phyloP scores from a whole-genome alignment of 1,139 yeast genomes.

The Ogataea hybrid region DNA sequence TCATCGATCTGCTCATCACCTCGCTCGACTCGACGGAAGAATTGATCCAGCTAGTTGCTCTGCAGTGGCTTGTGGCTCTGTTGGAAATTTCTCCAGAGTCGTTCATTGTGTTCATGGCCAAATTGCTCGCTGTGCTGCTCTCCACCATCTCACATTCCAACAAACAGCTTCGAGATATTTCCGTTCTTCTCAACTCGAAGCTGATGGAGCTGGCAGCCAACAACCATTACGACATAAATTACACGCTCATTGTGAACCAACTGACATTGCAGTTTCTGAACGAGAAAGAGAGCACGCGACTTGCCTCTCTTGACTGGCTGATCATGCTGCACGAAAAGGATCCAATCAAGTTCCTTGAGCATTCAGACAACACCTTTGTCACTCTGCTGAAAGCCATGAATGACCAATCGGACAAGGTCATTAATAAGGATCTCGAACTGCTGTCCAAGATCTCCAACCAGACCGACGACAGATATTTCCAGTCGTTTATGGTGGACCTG shows the following conservation, averaged over 20 bases:
- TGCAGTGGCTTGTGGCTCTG: slow-evolving; percentile 80
- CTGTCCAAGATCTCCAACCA: slow-evolving; percentile 77
- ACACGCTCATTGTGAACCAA: slow-evolving; percentile 57
- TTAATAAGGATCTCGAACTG: slow-evolving; percentile 71
- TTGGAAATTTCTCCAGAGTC: slow-evolving; percentile 75
- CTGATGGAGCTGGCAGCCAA: slow-evolving; percentile 43
- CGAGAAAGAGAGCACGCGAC: slow-evolving; percentile 76
- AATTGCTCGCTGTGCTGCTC: slow-evolving; percentile 53
- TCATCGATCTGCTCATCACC: slow-evolving; percentile 75
- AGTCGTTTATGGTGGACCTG: too few species aligned
- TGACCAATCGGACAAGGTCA: slow-evolving; percentile 84
- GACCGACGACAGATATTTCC: slow-evolving; percentile 74
- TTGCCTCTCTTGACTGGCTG: slow-evolving; percentile 90
- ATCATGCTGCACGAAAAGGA: slow-evolving; percentile 76
- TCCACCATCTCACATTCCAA: slow-evolving; percentile 56
- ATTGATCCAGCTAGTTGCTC: slow-evolving; percentile 75
- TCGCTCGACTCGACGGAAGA: slow-evolving; percentile 73
- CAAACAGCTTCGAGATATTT: slow-evolving; percentile 50
- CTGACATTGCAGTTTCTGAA: slow-evolving; percentile 59
- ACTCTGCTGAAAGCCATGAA: slow-evolving; percentile 78
- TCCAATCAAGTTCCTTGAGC: slow-evolving; percentile 59
- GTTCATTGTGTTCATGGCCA: slow-evolving; percentile 63
- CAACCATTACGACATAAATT: slow-evolving; percentile 43
- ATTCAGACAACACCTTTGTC: slow-evolving; percentile 66
- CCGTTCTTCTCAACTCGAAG: too few species aligned